Conservation (phyloP, 805 yeast genomes). For the Ogataea pini region DNA sequence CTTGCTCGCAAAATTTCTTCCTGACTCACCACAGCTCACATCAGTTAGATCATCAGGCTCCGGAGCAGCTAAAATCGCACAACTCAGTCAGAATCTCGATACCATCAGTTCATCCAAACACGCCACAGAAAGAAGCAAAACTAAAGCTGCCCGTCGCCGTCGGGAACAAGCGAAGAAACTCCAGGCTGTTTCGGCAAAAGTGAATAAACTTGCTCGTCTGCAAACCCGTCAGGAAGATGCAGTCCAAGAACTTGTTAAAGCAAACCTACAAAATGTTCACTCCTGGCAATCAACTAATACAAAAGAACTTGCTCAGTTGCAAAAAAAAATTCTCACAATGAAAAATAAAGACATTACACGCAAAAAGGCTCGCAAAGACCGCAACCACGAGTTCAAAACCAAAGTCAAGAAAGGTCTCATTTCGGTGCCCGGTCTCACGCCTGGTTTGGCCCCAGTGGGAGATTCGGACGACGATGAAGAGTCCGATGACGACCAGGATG, state of each 20-base stretch:
- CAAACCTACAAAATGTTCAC: constrained; percentile 39
- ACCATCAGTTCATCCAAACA: constrained; percentile 14
- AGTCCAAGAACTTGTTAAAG: constrained; percentile 41
- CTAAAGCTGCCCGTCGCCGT: constrained; percentile 16
- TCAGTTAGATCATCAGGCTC: constrained; percentile 7
- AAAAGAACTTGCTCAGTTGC: constrained; percentile 44
- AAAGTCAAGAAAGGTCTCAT: constrained; percentile 46
- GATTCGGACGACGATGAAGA: constrained; percentile 50
- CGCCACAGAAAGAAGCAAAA: constrained; percentile 14
- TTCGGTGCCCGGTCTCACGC: constrained; percentile 68
- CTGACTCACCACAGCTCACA: constrained; percentile 15
- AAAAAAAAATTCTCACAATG: constrained; percentile 44
- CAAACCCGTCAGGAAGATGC: constrained; percentile 33
- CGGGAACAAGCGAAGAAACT: constrained; percentile 21
- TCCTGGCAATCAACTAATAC: constrained; percentile 42
- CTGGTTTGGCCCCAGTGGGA: constrained; percentile 84
- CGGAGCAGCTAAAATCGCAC: constrained; percentile 31
- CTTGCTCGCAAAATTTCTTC: constrained; percentile 30
- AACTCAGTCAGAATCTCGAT: constrained; percentile 20
- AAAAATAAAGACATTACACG: constrained; percentile 43
- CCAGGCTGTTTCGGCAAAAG: constrained; percentile 14
- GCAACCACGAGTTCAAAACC: constrained; percentile 38
- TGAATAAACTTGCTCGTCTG: constrained; percentile 26
- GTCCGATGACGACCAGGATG: constrained; percentile 22
- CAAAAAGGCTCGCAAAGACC: constrained; percentile 35